Evolutionary conservation across 1,139 yeast genomes (phyloP).

Genomic region (Geotrichum phurueaensis): DNA sequence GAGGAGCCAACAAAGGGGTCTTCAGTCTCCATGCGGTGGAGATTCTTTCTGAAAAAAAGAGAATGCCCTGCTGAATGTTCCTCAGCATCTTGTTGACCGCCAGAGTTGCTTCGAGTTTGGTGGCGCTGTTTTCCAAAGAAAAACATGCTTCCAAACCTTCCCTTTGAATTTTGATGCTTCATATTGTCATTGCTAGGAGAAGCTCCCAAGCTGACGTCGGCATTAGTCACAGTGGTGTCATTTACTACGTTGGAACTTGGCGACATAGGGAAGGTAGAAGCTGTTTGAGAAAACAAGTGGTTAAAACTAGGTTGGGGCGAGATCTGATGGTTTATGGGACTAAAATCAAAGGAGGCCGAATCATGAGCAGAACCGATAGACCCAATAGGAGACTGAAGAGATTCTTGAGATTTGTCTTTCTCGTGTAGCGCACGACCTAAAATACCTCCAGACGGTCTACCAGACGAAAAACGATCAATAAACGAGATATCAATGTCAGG

Average conservation of each 20-base stretch:
- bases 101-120: slow-evolving; percentile 10
- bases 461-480: slow-evolving; percentile 18
- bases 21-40: slow-evolving; percentile 1
- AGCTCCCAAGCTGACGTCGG: background rate
- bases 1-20: background rate
- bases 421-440: slow-evolving; percentile 23
- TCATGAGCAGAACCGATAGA: slow-evolving; percentile 10
- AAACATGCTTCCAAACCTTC: slow-evolving; percentile 17
- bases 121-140: slow-evolving; percentile 17
- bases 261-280: background rate
- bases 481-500: slow-evolving; percentile 25
- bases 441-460: slow-evolving; percentile 25
- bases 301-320: slow-evolving; percentile 13
- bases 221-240: background rate
- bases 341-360: background rate
- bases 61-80: slow-evolving; percentile 8
- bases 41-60: slow-evolving; percentile 5
- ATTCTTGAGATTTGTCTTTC: slow-evolving; percentile 14
- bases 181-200: slow-evolving; percentile 1
- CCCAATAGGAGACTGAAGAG: slow-evolving; percentile 11
- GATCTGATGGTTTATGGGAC: background rate
- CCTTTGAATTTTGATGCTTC: slow-evolving; percentile 5
- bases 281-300: slow-evolving; percentile 7
- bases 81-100: background rate
- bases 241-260: background rate